Evolutionary conservation across 345 rosid species (phyloP).

Genomic region (Microcos paniculata): DNA sequence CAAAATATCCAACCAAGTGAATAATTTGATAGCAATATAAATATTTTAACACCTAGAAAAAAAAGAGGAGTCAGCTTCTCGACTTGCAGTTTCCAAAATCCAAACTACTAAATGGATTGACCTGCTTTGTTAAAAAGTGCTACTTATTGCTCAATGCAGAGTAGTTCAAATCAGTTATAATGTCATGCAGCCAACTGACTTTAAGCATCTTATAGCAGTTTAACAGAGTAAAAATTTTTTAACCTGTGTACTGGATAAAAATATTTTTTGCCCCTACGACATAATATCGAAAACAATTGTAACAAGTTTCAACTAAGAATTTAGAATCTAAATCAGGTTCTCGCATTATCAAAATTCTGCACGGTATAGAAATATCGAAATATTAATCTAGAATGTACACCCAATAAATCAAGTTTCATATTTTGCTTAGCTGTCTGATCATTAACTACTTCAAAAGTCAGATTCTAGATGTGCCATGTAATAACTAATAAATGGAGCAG

Average conservation of each 20-base stretch:
- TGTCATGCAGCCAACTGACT: background rate
- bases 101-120: background rate
- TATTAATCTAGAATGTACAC: background rate
- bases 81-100: background rate
- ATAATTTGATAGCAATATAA: background rate
- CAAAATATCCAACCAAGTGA: background rate
- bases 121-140: background rate
- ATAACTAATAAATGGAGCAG: background rate
- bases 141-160: background rate
- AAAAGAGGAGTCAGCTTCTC: background rate
- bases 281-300: background rate
- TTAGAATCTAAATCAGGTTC: background rate
- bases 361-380: background rate
- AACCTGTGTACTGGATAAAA: background rate
- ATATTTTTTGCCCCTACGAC: background rate
- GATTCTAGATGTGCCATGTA: background rate
- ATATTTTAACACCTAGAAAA: background rate
- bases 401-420: background rate
- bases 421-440: background rate
- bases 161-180: background rate
- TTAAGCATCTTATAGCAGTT: background rate
- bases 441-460: background rate
- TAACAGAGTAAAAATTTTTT: background rate
- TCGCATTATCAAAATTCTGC: background rate
- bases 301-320: background rate